Conservation (phyloP, 2,329 filamentous ascomycete genomes). For the Ascochyta rabiei region DNA sequence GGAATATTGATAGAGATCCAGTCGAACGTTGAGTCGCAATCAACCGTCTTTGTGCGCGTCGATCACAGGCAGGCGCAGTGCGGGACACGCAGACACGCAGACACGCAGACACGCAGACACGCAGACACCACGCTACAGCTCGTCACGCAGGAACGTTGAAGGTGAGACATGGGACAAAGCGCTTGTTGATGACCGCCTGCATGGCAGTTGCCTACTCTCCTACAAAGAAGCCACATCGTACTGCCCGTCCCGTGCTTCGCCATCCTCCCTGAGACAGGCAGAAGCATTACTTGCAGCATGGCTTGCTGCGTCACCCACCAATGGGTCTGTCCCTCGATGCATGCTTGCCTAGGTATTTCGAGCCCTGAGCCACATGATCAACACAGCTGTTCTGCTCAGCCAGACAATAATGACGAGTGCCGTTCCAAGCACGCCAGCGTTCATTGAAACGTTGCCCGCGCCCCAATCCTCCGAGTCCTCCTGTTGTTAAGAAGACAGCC, state of each 20-base stretch:
- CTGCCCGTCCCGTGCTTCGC: conserved; percentile 5
- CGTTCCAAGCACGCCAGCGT: neutral
- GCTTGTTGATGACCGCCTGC: neutral
- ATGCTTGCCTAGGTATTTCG: conserved; percentile 9
- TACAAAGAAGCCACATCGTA: conserved; percentile 7
- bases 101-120: no score
- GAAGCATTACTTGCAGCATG: conserved; percentile 17
- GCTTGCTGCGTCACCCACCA: conserved; percentile 1
- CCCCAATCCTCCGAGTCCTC: neutral
- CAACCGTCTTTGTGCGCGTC: conserved; percentile 14
- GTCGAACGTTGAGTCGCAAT: neutral
- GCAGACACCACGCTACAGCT: conserved; percentile 16
- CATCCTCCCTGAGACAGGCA: conserved; percentile 17
- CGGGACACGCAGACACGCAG: conserved; percentile 1
- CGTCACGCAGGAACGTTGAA: conserved; percentile 27
- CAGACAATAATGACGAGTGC: neutral
- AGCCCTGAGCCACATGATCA: conserved; percentile 13
- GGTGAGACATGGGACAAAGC: conserved; percentile 11
- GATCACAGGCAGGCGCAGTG: conserved; percentile 16
- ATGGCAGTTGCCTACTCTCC: conserved; percentile 14
- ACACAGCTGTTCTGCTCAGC: neutral
- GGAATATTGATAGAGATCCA: neutral
- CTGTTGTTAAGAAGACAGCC: neutral
- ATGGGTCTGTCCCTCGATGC: conserved; percentile 8
- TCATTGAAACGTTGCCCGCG: neutral